Base-by-base conservation (phyloP, 2,329 filamentous ascomycete genomes). In the Diaporthe sp. region DNA sequence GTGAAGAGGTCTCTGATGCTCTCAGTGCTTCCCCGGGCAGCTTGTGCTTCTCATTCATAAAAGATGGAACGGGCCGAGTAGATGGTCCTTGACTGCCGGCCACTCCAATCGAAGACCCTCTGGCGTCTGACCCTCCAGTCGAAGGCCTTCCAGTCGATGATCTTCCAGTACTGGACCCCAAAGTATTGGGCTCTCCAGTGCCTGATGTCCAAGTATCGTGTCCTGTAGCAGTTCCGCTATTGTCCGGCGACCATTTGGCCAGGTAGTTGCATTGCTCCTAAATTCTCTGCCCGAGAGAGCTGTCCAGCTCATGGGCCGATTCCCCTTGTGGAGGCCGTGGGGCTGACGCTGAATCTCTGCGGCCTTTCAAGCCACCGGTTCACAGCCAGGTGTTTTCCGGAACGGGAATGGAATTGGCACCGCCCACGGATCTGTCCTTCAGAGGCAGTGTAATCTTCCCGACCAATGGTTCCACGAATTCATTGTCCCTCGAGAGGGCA, bases 381-480 rank as follows among this genome's bases (percentile, higher is more conserved):
- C 5, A 49, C 4, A 17, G 2, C 17, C 0, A 49, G 44, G 31
- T 31, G 31, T 31, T 31, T 31, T 31, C 31, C 31, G 31, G 31
- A 31, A 31, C 31, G 31, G 31, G 31, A 31, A 31, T 31, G 31
- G 5, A 31, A 31, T 31, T 31, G 31, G 31, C 31, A 31, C 31
- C 31, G 31, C 31, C 31, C 31, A 31, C 31, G 5, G 31, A 31
- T 31, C 31, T 31, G 4, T 31, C 6, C 31, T 31, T 31, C 31
- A 31, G 31, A 31, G 31, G 5, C 34, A 59, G 13, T n/a, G 22
- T 5, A 15, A 8, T 59, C 4, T 19, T 59, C 12, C 6, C 3
- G n/a, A 39, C 5, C 10, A 10, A n/a, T n/a, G 5, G 0, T 13
- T 31, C 13, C 42, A n/a, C 34, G 12, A 0, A 31, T 6, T 12